These are phyloP conservation scores for Tuber brumale DNA, from an alignment of 495 filamentous ascomycete species.

Conservation along the genomic window DNA sequence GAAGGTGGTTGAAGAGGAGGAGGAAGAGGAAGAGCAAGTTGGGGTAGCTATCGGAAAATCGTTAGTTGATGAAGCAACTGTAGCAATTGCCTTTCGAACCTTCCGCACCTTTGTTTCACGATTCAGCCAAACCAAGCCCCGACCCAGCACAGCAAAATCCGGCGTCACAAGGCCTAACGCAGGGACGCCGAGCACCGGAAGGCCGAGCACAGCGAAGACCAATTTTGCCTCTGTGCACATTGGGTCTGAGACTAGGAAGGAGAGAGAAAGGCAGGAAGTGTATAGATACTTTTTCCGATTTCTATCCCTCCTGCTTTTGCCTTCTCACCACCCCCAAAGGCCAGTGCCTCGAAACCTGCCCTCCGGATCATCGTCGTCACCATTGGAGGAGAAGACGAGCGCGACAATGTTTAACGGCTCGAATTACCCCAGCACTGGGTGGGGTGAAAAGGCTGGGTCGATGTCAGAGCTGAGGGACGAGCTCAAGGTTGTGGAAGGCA, in stretches of 20 bases:
- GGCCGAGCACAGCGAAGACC: not conserved
- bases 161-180: slow-evolving; percentile 17
- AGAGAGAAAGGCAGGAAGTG: slow-evolving; percentile 32
- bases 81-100: slow-evolving; percentile 30
- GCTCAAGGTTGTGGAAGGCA: slow-evolving; percentile 25
- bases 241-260: slow-evolving; percentile 40
- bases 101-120: slow-evolving; percentile 34
- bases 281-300: slow-evolving; percentile 38
- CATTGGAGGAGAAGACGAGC: not conserved
- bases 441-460: slow-evolving; percentile 15
- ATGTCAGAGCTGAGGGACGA: slow-evolving; percentile 25
- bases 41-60: slow-evolving; percentile 32
- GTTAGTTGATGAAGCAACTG: slow-evolving; percentile 33
- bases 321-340: slow-evolving; percentile 15
- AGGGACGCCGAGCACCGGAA: slow-evolving; percentile 59
- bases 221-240: slow-evolving; percentile 20
- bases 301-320: slow-evolving; percentile 27
- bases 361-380: not conserved
- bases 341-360: slow-evolving; percentile 15
- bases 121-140: slow-evolving; percentile 14
- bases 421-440: not conserved
- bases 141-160: slow-evolving; percentile 12
- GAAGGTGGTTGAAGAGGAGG: slow-evolving; percentile 6
- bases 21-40: slow-evolving; percentile 23
- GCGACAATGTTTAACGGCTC: not conserved